A percentile compares a stretch with the other conserved stretches of the same genome.
Evolutionary conservation across 2,329 filamentous ascomycete species (phyloP).

Genomic region (Chrysoporthe austroafricana): DNA sequence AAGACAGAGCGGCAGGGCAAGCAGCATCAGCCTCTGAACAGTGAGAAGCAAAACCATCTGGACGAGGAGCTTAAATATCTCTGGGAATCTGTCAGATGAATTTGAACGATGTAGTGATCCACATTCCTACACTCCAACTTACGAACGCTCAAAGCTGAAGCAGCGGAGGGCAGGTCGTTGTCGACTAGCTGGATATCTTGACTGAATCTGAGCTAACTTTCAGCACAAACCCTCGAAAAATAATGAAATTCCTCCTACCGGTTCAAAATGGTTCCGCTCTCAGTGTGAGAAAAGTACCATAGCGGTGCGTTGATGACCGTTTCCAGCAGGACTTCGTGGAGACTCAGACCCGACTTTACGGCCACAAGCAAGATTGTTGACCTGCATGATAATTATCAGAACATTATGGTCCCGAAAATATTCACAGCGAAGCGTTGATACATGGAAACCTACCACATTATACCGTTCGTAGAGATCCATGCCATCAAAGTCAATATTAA

Average conservation of each 20-base stretch:
- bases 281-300: constrained; percentile 44
- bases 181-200: constrained; percentile 51
- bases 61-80: constrained; percentile 44
- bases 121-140: constrained; percentile 28
- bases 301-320: constrained; percentile 44
- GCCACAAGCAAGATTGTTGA: constrained; percentile 40
- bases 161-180: constrained; percentile 43
- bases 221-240: neutral
- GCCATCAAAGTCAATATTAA: constrained; percentile 40
- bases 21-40: constrained; percentile 48
- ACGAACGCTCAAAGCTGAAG: constrained; percentile 42
- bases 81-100: constrained; percentile 29
- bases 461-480: constrained; percentile 41
- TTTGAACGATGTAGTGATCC: neutral
- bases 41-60: constrained; percentile 50
- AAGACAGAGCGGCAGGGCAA: constrained; percentile 50
- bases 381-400: constrained; percentile 34
- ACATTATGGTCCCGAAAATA: neutral
- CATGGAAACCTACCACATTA: constrained; percentile 34
- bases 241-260: constrained; percentile 34
- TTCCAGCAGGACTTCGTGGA: constrained; percentile 39
- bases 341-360: constrained; percentile 40
- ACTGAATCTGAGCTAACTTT: constrained; percentile 40
- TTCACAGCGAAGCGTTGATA: too few species aligned
- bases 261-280: constrained; percentile 47